Evolutionary conservation across 352 stramenopile genomes (phyloP).

Genomic region (Nothophytophthora sp.): DNA sequence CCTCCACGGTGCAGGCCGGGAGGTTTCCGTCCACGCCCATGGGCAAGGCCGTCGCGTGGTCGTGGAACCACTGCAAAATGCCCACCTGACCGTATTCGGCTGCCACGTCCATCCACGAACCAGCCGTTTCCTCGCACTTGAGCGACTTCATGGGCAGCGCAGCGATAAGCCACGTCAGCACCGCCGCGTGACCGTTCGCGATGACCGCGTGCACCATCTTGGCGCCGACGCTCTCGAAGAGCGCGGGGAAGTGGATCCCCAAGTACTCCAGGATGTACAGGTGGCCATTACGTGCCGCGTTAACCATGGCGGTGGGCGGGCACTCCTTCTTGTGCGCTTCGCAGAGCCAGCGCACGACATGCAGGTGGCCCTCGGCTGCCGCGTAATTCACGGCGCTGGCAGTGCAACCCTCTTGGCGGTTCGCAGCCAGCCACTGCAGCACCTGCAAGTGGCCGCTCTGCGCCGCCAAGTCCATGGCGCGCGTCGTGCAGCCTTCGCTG

Average conservation of each 20-base stretch:
- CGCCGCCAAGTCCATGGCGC: slow-evolving; percentile 66
- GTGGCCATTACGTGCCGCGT: slow-evolving; percentile 58
- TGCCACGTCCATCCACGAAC: slow-evolving; percentile 76
- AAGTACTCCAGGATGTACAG: slow-evolving; percentile 64
- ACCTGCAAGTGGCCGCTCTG: slow-evolving; percentile 62
- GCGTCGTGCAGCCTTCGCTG: slow-evolving; percentile 46
- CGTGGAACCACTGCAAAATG: slow-evolving; percentile 71
- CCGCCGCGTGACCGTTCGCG: slow-evolving; percentile 50
- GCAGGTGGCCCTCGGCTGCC: slow-evolving; percentile 46
- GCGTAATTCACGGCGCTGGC: slow-evolving; percentile 68
- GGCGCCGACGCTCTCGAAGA: slow-evolving; percentile 54
- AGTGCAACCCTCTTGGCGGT: slow-evolving; percentile 72
- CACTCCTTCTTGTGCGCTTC: slow-evolving; percentile 51
- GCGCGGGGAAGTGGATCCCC: slow-evolving; percentile 33
- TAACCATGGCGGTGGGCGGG: slow-evolving; percentile 51
- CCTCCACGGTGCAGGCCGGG: slow-evolving; percentile 49
- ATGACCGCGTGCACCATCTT: slow-evolving; percentile 71
- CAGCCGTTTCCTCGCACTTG: slow-evolving; percentile 60
- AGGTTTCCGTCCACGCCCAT: slow-evolving; percentile 58
- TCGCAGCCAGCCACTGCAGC: slow-evolving; percentile 67
- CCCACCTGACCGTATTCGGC: slow-evolving; percentile 63
- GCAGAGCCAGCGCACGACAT: slow-evolving; percentile 61
- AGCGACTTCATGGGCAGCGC: slow-evolving; percentile 63
- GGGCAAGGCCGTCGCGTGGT: slow-evolving; percentile 52
- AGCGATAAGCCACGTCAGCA: slow-evolving; percentile 65